These are phyloP conservation scores for Cladosporium sphaerospermum DNA, from an alignment of 2,329 filamentous ascomycete species.

Conservation along the genomic window DNA sequence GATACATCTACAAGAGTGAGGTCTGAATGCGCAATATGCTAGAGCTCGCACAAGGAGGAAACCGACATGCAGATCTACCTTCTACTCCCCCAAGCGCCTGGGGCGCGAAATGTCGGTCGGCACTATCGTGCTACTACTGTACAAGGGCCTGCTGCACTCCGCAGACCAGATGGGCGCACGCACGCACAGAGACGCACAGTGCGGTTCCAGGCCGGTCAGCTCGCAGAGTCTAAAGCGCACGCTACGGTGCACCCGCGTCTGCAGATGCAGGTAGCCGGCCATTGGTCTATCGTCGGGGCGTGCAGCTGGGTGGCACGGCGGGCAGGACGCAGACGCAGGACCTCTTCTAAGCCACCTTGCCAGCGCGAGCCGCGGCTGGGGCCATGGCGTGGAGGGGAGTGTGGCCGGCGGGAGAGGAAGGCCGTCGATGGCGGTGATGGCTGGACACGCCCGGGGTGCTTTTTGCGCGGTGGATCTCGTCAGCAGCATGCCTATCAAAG, in stretches of 20 bases:
- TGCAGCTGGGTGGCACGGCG: neutral
- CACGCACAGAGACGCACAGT: constrained; percentile 2
- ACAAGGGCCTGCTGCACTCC: constrained; percentile 6
- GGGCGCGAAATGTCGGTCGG: constrained; percentile 9
- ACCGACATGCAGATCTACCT: neutral
- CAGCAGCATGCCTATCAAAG: too few species aligned
- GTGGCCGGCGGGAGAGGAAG: too few species aligned
- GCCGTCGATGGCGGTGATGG: too few species aligned
- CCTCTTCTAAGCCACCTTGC: neutral
- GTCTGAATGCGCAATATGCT: neutral
- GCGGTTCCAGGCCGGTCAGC: constrained; percentile 5
- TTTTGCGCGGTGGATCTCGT: too few species aligned
- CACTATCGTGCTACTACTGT: neutral
- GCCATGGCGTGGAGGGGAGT: too few species aligned
- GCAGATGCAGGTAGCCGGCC: constrained; percentile 1
- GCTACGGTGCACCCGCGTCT: constrained; percentile 1
- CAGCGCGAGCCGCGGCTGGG: neutral
- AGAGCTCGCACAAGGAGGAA: too few species aligned
- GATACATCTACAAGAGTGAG: constrained; percentile 1
- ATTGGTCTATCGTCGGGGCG: neutral
- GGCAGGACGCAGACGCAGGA: neutral
- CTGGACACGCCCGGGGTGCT: too few species aligned
- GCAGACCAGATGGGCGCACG: neutral
- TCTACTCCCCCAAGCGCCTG: neutral
- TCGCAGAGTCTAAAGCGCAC: constrained; percentile 3